phyloP scores from a whole-genome alignment of 1,284 basidiomycete species.

The Moesziomyces antarcticus region DNA sequence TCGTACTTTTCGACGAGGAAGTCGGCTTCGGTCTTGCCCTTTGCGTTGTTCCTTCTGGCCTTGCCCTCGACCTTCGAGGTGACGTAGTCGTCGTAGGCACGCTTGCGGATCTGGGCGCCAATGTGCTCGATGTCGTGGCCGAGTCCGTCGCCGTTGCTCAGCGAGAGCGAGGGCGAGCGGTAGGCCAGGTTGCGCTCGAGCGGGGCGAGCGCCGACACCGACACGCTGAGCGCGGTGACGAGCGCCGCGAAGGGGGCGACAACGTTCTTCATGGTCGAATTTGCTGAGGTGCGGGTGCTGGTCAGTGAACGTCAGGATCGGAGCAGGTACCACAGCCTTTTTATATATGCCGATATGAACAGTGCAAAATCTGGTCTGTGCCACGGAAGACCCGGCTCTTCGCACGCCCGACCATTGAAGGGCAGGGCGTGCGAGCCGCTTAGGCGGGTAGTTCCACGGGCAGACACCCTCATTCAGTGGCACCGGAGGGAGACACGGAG shows the following conservation, averaged over 20 bases:
- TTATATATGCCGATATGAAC: slow-evolving; percentile 1
- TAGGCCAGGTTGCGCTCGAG: slow-evolving; percentile 57
- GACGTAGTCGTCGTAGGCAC: slow-evolving; percentile 37
- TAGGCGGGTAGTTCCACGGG: no score
- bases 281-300: not conserved
- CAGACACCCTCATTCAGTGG: no score
- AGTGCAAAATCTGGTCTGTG: not conserved
- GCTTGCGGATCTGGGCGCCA: slow-evolving; percentile 33
- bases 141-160: slow-evolving; percentile 37
- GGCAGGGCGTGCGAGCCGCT: no score
- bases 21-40: slow-evolving; percentile 43
- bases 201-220: slow-evolving; percentile 42
- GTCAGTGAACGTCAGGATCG: not conserved
- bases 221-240: slow-evolving; percentile 26
- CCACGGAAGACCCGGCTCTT: not conserved
- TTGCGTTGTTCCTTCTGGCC: slow-evolving; percentile 35
- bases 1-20: slow-evolving; percentile 51
- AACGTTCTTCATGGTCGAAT: slow-evolving; percentile 23
- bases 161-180: slow-evolving; percentile 47
- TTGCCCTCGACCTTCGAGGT: slow-evolving; percentile 36
- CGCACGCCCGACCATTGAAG: not conserved
- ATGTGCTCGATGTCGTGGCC: slow-evolving; percentile 46
- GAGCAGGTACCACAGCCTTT: not conserved
- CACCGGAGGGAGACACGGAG: no score
- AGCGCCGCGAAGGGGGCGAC: slow-evolving; percentile 27